Evolutionary conservation across 768 basidiomycete species (phyloP).

Genomic region (Strobilomyces dryophilus): DNA sequence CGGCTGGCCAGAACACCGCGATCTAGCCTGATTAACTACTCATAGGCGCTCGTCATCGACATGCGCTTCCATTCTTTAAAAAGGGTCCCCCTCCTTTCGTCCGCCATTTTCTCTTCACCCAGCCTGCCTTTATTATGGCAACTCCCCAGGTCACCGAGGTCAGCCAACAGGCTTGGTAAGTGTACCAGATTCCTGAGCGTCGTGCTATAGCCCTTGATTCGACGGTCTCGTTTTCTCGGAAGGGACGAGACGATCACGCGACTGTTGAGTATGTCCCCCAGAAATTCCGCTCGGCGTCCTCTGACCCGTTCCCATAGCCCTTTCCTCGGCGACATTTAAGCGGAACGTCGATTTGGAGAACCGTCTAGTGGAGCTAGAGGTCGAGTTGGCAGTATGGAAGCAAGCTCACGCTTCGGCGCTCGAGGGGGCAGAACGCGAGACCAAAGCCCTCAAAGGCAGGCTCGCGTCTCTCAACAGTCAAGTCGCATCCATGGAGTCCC

Average conservation of each 20-base stretch:
- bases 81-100: constrained; percentile 23
- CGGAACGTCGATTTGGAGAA: constrained; percentile 61
- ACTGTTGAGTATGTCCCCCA: constrained; percentile 47
- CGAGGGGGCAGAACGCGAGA: constrained; percentile 60
- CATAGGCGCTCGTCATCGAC: constrained; percentile 32
- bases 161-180: constrained; percentile 64
- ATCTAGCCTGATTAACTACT: constrained; percentile 53
- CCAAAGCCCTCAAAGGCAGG: constrained; percentile 64
- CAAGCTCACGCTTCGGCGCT: constrained; percentile 61
- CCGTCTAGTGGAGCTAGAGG: constrained; percentile 62
- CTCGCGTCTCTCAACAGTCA: constrained; percentile 62
- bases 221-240: constrained; percentile 17
- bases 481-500: constrained; percentile 53
- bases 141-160: constrained; percentile 59
- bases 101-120: constrained; percentile 30
- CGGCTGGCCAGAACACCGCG: constrained; percentile 46
- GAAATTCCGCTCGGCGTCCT: constrained; percentile 1
- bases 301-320: constrained; percentile 38
- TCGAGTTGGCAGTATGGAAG: constrained; percentile 68
- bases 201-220: constrained; percentile 15
- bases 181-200: constrained; percentile 16
- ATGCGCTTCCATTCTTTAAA: constrained; percentile 35
- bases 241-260: constrained; percentile 68
- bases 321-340: constrained; percentile 60
- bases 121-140: constrained; percentile 39